These are phyloP conservation scores for Tulasnella sp. DNA, from an alignment of 768 basidiomycete genomes.

Conservation along the genomic window DNA sequence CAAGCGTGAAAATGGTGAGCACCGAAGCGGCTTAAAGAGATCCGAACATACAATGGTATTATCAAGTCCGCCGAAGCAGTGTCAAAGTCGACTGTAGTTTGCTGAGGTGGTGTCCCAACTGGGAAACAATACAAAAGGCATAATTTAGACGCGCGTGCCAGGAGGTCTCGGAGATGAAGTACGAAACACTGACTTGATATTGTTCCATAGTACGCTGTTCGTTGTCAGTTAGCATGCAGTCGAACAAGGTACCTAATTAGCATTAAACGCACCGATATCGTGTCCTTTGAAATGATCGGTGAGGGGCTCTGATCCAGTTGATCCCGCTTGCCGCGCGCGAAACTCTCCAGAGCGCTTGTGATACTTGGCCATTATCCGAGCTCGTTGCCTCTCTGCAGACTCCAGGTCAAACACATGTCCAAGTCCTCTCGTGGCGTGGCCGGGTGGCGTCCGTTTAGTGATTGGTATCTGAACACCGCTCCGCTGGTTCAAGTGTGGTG, in stretches of 20 bases:
- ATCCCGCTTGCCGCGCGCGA: not conserved
- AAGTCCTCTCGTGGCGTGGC: not conserved
- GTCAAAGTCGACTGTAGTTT: conserved; percentile 3
- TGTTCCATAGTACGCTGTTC: conserved; percentile 7
- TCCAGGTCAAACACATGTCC: not conserved
- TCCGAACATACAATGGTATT: not conserved
- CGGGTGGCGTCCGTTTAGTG: not conserved
- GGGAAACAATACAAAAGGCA: not conserved
- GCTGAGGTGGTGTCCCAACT: conserved; percentile 22
- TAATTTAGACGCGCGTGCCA: not conserved
- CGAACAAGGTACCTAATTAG: too few species aligned
- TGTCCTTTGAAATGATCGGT: not conserved
- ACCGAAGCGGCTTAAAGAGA: not conserved
- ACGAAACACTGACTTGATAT: not conserved
- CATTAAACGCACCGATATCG: not conserved
- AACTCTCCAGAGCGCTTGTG: not conserved
- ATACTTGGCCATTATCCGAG: not conserved
- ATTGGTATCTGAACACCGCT: not conserved
- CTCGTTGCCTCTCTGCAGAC: not conserved
- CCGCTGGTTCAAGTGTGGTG: not conserved
- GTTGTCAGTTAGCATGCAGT: not conserved
- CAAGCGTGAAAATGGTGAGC: not conserved
- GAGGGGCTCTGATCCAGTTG: not conserved
- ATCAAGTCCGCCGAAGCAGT: conserved; percentile 12
- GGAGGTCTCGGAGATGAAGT: not conserved